Percentiles rank a stretch among this genome's conserved stretches.
phyloP scores from a whole-genome alignment of 495 filamentous ascomycete species.

The Tuber aestivum region DNA sequence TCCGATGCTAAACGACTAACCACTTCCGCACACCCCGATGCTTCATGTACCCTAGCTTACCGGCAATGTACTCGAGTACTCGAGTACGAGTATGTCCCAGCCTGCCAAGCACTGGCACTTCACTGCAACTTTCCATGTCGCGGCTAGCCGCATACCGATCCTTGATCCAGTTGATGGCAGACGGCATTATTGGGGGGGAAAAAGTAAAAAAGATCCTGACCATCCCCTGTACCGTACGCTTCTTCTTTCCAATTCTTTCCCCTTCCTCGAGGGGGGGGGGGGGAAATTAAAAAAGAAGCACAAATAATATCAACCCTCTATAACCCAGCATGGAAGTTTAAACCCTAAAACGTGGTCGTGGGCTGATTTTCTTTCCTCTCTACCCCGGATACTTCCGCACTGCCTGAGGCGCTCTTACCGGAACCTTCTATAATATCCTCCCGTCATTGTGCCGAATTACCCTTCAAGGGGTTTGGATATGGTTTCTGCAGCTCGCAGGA shows the following conservation, averaged over 20 bases:
- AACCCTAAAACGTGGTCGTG: not conserved
- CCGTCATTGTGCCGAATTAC: not conserved
- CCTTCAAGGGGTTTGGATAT: not conserved
- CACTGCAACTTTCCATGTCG: not conserved
- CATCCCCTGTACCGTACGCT: not conserved
- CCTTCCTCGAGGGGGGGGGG: no score
- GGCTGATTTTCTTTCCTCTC: not conserved
- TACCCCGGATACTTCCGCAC: not conserved
- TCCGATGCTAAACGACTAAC: not conserved
- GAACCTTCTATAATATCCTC: not conserved
- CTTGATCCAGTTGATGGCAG: not conserved
- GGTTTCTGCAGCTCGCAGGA: not conserved
- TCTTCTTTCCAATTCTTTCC: not conserved
- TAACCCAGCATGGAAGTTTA: not conserved
- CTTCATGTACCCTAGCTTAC: not conserved
- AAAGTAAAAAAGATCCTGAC: not conserved
- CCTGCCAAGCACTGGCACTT: not conserved
- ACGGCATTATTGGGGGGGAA: not conserved
- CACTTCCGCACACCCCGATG: not conserved
- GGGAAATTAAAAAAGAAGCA: no score
- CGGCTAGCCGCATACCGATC: constrained; percentile 5
- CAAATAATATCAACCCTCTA: not conserved
- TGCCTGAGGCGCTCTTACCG: not conserved
- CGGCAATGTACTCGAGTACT: no score
- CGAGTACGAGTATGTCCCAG: not conserved